A percentile compares a stretch with the other conserved stretches of the same genome.
phyloP scores from a whole-genome alignment of 208 protist species.

The Novymonas esmeraldas region DNA sequence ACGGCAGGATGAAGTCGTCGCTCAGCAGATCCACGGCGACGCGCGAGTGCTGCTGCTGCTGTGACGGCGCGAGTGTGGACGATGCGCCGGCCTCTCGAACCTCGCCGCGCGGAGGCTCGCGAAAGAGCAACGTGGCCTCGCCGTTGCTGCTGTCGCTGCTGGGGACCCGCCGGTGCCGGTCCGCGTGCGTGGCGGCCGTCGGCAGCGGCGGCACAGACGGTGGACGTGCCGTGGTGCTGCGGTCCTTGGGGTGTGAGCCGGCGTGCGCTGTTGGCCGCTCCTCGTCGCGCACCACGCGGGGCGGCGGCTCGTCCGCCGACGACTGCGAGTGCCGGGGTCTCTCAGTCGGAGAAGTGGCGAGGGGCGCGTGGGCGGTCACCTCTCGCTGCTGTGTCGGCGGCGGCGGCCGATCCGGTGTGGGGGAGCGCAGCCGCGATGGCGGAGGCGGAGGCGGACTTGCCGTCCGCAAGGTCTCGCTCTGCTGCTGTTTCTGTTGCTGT shows the following conservation, averaged over 20 bases:
- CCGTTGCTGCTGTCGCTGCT: conserved; percentile 17
- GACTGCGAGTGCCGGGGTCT: conserved; percentile 1
- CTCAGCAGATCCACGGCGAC: conserved; percentile 22
- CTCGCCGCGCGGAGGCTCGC: conserved; percentile 16
- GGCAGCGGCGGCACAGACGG: conserved; percentile 14
- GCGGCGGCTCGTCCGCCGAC: conserved; percentile 20
- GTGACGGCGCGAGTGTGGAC: background rate
- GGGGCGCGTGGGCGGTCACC: too few relatives aligned
- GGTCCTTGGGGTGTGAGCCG: conserved; percentile 33
- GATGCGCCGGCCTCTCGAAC: conserved; percentile 17
- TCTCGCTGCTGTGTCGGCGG: background rate
- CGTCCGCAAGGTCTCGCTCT: background rate
- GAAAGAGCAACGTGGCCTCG: conserved; percentile 27
- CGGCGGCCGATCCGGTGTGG: conserved; percentile 15
- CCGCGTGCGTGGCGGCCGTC: conserved; percentile 1
- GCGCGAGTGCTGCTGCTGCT: background rate
- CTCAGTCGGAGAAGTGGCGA: conserved; percentile 9
- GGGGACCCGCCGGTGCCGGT: background rate
- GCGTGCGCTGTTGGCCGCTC: conserved; percentile 5
- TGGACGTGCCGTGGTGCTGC: conserved; percentile 39
- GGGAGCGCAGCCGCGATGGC: conserved; percentile 17
- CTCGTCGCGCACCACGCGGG: conserved; percentile 19
- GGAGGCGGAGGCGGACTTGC: background rate
- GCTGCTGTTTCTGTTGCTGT: background rate
- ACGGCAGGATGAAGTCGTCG: conserved; percentile 25